Evolutionary conservation across 345 rosid genomes (phyloP).

Genomic region (Rhizophora apiculata): DNA sequence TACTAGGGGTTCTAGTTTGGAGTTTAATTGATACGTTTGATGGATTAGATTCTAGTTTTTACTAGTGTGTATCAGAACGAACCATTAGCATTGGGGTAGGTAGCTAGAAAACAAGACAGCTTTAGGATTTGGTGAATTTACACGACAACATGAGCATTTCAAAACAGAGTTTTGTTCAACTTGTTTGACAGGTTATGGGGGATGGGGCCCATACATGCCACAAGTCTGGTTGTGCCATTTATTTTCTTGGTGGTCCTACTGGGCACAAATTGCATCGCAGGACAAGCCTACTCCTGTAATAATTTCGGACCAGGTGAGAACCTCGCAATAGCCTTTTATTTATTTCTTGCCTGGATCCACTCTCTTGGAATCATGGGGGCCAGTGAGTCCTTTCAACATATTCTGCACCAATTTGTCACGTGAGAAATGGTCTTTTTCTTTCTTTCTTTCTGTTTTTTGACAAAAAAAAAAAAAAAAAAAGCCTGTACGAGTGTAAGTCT

Average conservation of each 20-base stretch:
- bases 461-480: too few relatives aligned
- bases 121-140: conserved; percentile 19
- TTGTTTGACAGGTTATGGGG: conserved; percentile 25
- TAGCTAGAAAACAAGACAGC: neutral
- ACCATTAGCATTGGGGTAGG: conserved; percentile 3
- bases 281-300: conserved; percentile 1
- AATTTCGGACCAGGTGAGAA: conserved; percentile 25
- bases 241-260: conserved; percentile 22
- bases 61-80: neutral
- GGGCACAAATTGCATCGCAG: conserved; percentile 17
- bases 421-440: too few relatives aligned
- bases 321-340: neutral
- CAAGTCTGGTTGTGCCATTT: conserved; percentile 10
- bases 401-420: too few relatives aligned
- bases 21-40: conserved; percentile 13
- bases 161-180: neutral
- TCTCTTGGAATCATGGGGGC: neutral
- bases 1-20: conserved; percentile 1
- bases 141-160: neutral
- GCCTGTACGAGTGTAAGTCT: too few relatives aligned
- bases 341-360: neutral
- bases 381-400: too few relatives aligned
- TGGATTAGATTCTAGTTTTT: conserved; percentile 7
- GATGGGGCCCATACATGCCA: conserved; percentile 26
- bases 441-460: too few relatives aligned